These are phyloP conservation scores for Zymoseptoria ardabiliae DNA, from an alignment of 2,329 filamentous ascomycete species.

Conservation along the genomic window DNA sequence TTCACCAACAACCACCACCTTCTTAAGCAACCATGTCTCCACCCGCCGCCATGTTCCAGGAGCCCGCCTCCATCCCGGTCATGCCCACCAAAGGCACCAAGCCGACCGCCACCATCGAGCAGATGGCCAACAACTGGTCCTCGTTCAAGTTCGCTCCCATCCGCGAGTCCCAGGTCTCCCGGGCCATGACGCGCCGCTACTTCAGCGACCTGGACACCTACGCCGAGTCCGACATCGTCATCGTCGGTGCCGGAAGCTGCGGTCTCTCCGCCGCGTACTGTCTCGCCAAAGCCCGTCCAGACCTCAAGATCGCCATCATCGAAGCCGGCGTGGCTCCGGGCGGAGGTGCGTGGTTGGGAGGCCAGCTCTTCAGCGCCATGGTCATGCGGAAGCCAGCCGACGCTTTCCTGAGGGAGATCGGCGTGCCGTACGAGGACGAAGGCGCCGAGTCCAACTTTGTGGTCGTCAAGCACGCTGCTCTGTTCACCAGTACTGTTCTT, in stretches of 20 bases:
- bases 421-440: conserved; percentile 81
- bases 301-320: conserved; percentile 85
- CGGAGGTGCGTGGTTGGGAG: conserved; percentile 86
- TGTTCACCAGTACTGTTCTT: conserved; percentile 84
- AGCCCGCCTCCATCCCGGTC: conserved; percentile 33
- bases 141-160: conserved; percentile 77
- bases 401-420: conserved; percentile 71
- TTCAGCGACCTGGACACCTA: conserved; percentile 82
- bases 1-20: conserved; percentile 26
- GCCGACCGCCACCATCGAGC: conserved; percentile 50
- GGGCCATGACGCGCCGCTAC: conserved; percentile 90
- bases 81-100: conserved; percentile 30
- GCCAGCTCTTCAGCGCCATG: conserved; percentile 93
- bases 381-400: conserved; percentile 90
- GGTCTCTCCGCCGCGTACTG: conserved; percentile 79
- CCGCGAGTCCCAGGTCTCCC: conserved; percentile 80
- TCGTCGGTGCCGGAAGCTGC: conserved; percentile 83
- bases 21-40: conserved; percentile 61
- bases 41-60: conserved; percentile 56
- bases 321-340: conserved; percentile 82
- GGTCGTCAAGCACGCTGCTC: conserved; percentile 86
- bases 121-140: conserved; percentile 72
- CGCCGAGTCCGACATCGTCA: conserved; percentile 89
- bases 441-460: conserved; percentile 60
- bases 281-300: conserved; percentile 73